Evolutionary conservation across 2,329 filamentous ascomycete species (phyloP).

Genomic region (Paraphaeosphaeria minitans): DNA sequence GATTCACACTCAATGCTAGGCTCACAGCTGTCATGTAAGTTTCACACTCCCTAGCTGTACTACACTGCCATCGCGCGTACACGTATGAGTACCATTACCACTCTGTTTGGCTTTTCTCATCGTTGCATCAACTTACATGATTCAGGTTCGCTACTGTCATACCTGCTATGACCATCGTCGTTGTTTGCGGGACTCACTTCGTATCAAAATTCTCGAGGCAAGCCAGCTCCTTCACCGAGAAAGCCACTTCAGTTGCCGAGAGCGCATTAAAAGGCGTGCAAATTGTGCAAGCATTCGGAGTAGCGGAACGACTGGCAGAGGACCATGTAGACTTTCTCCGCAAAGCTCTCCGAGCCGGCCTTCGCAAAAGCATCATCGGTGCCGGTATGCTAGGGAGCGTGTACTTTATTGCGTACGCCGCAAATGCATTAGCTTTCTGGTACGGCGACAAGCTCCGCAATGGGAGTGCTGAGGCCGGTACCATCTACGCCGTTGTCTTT

Average conservation of each 20-base stretch:
- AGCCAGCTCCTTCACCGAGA: conserved; percentile 47
- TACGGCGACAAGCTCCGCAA: conserved; percentile 44
- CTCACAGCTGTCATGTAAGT: conserved; percentile 49
- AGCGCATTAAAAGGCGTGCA: conserved; percentile 54
- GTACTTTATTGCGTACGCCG: conserved; percentile 53
- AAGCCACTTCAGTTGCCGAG: conserved; percentile 52
- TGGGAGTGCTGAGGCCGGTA: conserved; percentile 50
- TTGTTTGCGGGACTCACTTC: conserved; percentile 49
- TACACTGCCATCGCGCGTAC: neutral
- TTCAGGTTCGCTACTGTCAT: conserved; percentile 52
- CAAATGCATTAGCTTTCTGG: conserved; percentile 55
- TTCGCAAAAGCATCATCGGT: conserved; percentile 49
- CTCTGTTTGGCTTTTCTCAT: neutral
- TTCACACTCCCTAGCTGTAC: neutral
- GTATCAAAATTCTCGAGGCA: conserved; percentile 49
- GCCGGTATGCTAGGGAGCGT: conserved; percentile 51
- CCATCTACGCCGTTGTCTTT: conserved; percentile 68
- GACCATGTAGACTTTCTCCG: conserved; percentile 45
- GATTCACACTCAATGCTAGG: conserved; percentile 51
- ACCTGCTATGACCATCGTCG: conserved; percentile 53
- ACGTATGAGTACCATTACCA: neutral
- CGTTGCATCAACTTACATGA: neutral
- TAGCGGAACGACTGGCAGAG: conserved; percentile 47
- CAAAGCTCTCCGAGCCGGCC: conserved; percentile 42
- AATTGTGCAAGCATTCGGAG: conserved; percentile 56